Conservation (phyloP, 352 stramenopile genomes). For the Pythium utonaiense region DNA sequence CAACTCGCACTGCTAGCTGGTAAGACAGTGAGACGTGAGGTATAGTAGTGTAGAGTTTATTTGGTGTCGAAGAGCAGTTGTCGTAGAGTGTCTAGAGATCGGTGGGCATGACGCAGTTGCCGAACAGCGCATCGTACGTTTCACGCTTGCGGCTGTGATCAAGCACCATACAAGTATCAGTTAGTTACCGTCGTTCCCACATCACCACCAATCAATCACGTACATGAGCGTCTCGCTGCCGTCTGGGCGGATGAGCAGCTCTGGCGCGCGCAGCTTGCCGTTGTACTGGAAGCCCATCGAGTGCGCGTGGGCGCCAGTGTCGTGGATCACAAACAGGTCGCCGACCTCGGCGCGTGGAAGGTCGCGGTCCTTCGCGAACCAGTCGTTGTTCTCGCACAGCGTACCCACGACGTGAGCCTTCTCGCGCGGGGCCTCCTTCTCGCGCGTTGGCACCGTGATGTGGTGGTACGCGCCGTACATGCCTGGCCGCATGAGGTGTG, state of each 20-base stretch:
- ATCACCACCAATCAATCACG: constrained; percentile 9
- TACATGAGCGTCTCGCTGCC: constrained; percentile 69
- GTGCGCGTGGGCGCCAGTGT: constrained; percentile 88
- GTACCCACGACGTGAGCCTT: constrained; percentile 79
- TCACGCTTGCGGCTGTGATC: constrained; percentile 61
- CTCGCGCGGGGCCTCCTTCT: constrained; percentile 31
- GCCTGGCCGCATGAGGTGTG: constrained; percentile 86
- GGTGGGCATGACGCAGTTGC: constrained; percentile 67
- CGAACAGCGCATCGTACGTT: constrained; percentile 70
- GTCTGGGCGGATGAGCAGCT: constrained; percentile 69
- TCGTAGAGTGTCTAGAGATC: constrained; percentile 23
- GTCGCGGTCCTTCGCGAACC: constrained; percentile 84
- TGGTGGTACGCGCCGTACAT: constrained; percentile 91
- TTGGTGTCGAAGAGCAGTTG: too few relatives aligned
- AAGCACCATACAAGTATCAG: constrained; percentile 8
- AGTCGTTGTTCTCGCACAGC: constrained; percentile 92
- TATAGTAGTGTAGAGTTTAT: too few relatives aligned
- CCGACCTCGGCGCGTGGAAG: constrained; percentile 70
- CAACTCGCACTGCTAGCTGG: too few relatives aligned
- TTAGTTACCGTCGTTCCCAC: neutral
- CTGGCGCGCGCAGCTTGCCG: constrained; percentile 86
- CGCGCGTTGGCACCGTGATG: constrained; percentile 72
- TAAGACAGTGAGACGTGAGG: too few relatives aligned
- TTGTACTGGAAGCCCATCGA: constrained; percentile 94
- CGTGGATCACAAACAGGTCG: constrained; percentile 89